phyloP scores from a whole-genome alignment of 1,284 basidiomycete genomes.

The Polyporus tsugae region DNA sequence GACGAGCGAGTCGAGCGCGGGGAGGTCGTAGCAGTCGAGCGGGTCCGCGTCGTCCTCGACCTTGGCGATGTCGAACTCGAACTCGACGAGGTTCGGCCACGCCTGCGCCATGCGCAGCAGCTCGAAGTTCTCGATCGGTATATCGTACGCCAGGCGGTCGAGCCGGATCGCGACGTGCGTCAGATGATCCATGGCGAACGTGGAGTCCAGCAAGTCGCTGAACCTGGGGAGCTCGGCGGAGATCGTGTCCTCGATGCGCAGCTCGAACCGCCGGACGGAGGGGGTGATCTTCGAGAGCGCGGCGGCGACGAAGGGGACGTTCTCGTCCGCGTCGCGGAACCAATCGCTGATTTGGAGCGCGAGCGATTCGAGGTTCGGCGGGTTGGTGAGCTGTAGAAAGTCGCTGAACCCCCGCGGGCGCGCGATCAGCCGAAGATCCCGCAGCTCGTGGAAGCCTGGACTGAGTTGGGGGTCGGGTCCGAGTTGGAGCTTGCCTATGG shows the following conservation, averaged over 20 bases:
- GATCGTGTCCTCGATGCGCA: conserved; percentile 2
- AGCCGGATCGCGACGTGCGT: conserved; percentile 12
- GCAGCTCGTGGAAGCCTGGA: conserved; percentile 6
- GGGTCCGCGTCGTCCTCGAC: conserved; percentile 3
- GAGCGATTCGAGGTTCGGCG: conserved; percentile 5
- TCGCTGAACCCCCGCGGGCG: background rate
- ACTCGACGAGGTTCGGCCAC: conserved; percentile 19
- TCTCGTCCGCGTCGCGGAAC: background rate
- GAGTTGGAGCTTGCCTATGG: background rate
- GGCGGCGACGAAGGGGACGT: background rate
- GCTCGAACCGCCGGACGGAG: conserved; percentile 7
- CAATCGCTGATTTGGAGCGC: conserved; percentile 2
- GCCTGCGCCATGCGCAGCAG: conserved; percentile 4
- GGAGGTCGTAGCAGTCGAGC: background rate
- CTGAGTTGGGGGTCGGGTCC: background rate
- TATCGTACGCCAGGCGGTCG: conserved; percentile 1
- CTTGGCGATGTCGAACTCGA: conserved; percentile 12
- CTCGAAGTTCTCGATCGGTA: conserved; percentile 7
- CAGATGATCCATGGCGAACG: conserved; percentile 4
- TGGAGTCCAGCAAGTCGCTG: background rate
- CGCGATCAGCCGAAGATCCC: conserved; percentile 7
- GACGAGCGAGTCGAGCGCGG: conserved; percentile 7
- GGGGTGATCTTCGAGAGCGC: background rate
- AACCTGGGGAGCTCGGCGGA: conserved; percentile 3
- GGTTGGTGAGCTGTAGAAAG: conserved; percentile 6